A percentile compares a stretch with the other conserved stretches of the same genome.
These are phyloP conservation scores for Ogataea hybrid DNA, from an alignment of 1,139 yeast species.

Conservation along the genomic window DNA sequence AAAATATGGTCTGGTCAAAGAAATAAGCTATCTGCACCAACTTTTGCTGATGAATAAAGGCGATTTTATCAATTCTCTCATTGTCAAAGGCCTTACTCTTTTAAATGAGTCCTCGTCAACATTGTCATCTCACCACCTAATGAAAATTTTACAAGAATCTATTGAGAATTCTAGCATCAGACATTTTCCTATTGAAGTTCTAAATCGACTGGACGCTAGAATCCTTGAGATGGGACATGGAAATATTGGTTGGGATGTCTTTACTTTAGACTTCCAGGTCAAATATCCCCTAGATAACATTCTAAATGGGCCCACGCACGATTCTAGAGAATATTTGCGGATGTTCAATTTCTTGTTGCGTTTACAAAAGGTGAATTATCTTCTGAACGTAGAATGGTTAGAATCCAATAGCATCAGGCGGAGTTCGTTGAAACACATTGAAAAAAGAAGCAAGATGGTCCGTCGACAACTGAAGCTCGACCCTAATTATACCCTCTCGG, in stretches of 20 bases:
- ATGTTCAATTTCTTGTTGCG: slow-evolving; percentile 88
- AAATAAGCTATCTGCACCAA: slow-evolving; percentile 60
- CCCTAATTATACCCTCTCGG: slow-evolving; percentile 24
- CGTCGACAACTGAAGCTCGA: slow-evolving; percentile 16
- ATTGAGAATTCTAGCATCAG: slow-evolving; percentile 62
- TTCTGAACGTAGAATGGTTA: slow-evolving; percentile 50
- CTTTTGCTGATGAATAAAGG: slow-evolving; percentile 71
- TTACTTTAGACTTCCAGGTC: slow-evolving; percentile 79
- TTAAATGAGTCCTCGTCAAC: slow-evolving; percentile 62
- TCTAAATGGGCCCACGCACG: slow-evolving; percentile 38
- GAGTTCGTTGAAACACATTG: slow-evolving; percentile 28
- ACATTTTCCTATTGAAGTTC: slow-evolving; percentile 35
- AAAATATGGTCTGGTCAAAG: slow-evolving; percentile 50
- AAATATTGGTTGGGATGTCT: slow-evolving; percentile 82
- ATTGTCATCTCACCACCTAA: slow-evolving; percentile 64
- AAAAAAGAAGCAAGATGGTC: slow-evolving; percentile 24
- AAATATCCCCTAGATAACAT: slow-evolving; percentile 53
- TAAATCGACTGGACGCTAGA: slow-evolving; percentile 76
- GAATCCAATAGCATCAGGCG: slow-evolving; percentile 34
- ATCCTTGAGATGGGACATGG: slow-evolving; percentile 71
- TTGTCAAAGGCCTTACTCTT: slow-evolving; percentile 52
- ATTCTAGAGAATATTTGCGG: slow-evolving; percentile 64
- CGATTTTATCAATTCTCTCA: slow-evolving; percentile 70
- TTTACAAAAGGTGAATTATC: slow-evolving; percentile 57
- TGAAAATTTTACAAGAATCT: slow-evolving; percentile 65